Evolutionary conservation across 371 early-diverging fungal species (phyloP), one percentile per base, ranked within the genome.

Genomic region (Mucor plumbeus): DNA sequence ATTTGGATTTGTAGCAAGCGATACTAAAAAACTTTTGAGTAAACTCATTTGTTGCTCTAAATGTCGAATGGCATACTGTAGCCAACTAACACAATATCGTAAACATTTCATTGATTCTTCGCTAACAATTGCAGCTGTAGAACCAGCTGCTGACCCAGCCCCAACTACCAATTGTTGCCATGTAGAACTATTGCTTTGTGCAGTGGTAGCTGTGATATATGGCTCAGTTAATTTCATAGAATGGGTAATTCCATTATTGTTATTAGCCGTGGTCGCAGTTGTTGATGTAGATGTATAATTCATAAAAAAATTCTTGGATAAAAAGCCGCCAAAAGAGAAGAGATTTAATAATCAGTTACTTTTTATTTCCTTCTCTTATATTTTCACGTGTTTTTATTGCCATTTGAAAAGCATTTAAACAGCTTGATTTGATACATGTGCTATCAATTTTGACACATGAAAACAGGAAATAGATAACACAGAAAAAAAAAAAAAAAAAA

Each of bases 61-160:
- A 57, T 93, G 89, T 33, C 83, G 83, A 4, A 91, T 88, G 0
- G 96, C 95, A 53, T 95, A 94, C 71, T 88, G 85, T 5, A 94
- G 79, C 94, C 94, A 94, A 65, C 88, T 89, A 8, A 92, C 76
- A 65, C 94, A 94, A 71, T 92, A 94, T 65, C 87, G 82, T 15
- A 93, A 71, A 59, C 90, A 83, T 70, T 87, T 87, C 86, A 93
- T 86, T 57, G 88, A 87, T 72, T 93, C 92, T 67, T 91, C 91
- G 64, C 90, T 90, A 8, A 92, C 78, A 6, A 90, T 85, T 19
- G 91, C 89, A 10, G 91, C 91, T 33, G 86, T 88, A 7, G 87
- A 84, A 21, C 88, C 87, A 4, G 89, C 85, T 31, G 90, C 87
- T 13, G 88, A 79, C 9, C 88, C 78, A 5, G 88, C 86, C n/a